Conservation (phyloP, 305 asterid genomes). For the Fraxinus albicans region DNA sequence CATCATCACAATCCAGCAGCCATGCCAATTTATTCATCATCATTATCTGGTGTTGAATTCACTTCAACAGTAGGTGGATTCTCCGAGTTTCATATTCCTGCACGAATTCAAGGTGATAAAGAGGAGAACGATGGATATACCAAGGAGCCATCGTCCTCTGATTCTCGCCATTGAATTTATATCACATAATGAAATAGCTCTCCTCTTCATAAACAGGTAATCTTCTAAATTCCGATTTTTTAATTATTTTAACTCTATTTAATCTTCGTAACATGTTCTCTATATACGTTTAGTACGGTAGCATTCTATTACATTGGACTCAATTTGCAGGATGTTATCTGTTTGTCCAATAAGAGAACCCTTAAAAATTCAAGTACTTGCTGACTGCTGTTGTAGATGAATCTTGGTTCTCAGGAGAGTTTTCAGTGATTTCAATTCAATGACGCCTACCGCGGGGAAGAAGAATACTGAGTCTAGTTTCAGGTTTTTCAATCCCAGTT, state of each 20-base stretch:
- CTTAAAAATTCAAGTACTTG: neutral
- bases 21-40: constrained; percentile 53
- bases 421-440: constrained; percentile 30
- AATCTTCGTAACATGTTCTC: neutral
- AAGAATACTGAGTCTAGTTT: constrained; percentile 41
- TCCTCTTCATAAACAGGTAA: constrained; percentile 29
- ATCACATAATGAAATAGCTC: constrained; percentile 25
- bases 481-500: constrained; percentile 58
- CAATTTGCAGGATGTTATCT: constrained; percentile 27
- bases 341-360: neutral
- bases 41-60: constrained; percentile 54
- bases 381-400: neutral
- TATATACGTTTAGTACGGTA: neutral
- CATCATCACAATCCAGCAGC: constrained; percentile 43
- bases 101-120: constrained; percentile 95
- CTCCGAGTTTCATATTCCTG: constrained; percentile 75
- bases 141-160: constrained; percentile 94
- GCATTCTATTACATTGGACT: neutral
- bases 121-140: constrained; percentile 97
- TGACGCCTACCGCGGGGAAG: constrained; percentile 29
- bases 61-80: constrained; percentile 59
- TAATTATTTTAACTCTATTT: neutral
- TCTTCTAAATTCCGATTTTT: neutral
- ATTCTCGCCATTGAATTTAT: constrained; percentile 72
- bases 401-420: neutral